Conservation (phyloP, 1,284 basidiomycete species). For the Malassezia japonica region DNA sequence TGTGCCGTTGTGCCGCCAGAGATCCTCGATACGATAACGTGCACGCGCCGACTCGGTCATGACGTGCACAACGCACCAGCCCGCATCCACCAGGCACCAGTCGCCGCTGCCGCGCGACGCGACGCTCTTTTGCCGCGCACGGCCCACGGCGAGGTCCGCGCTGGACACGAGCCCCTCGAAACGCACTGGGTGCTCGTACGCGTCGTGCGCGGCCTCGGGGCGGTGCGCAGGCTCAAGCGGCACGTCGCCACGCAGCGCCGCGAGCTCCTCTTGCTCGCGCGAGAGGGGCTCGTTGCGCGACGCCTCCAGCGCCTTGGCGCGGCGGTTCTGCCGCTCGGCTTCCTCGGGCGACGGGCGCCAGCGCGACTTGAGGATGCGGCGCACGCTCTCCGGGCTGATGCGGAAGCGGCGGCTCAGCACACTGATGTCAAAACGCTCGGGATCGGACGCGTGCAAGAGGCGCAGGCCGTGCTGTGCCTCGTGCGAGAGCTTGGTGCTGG, state of each 20-base stretch:
- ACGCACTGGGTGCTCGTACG: constrained; percentile 24
- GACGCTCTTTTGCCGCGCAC: constrained; percentile 19
- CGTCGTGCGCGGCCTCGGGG: not conserved
- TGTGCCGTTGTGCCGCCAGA: constrained; percentile 28
- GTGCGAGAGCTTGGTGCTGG: constrained; percentile 36
- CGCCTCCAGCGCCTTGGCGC: not conserved
- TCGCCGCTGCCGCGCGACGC: constrained; percentile 39
- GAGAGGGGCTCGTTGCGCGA: not conserved
- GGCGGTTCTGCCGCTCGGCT: constrained; percentile 13
- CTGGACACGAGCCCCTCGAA: constrained; percentile 38
- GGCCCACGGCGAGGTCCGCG: constrained; percentile 20
- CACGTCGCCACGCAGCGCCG: constrained; percentile 5
- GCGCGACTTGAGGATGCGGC: constrained; percentile 31
- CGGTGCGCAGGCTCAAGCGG: not conserved
- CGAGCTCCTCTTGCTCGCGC: constrained; percentile 14
- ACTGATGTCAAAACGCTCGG: constrained; percentile 27
- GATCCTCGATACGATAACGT: constrained; percentile 38
- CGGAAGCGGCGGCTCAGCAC: constrained; percentile 32
- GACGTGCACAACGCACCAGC: constrained; percentile 48
- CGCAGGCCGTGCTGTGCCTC: constrained; percentile 43
- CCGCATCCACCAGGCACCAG: constrained; percentile 45
- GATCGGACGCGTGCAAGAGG: constrained; percentile 33
- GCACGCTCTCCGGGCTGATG: constrained; percentile 34
- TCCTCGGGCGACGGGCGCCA: constrained; percentile 6
- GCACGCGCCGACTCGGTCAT: constrained; percentile 37